Base-by-base conservation (phyloP, 371 early-diverging fungal genomes). In the Parasitella parasitica region DNA sequence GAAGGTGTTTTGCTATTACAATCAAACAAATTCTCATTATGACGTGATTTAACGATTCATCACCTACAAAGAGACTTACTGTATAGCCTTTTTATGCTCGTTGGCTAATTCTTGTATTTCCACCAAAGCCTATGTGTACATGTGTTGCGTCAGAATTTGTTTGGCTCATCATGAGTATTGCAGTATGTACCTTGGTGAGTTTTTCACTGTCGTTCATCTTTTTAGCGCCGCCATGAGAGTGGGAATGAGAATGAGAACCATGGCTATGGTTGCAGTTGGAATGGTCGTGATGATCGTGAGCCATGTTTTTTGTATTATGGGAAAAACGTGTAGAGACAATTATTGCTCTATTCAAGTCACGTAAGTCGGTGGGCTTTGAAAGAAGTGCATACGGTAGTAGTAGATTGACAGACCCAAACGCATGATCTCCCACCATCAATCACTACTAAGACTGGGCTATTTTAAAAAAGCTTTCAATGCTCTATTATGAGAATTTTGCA, bases 261-360 rank as follows among this genome's bases (percentile, higher is more conserved):
- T 69, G 69, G 30, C 64, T 64, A 28, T 69, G 69, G 22, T 48
- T 64, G 24, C 69, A 69, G 61, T 69, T 69, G 22, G 69, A 64
- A 27, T 69, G 69, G 30, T 69, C 69, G 36, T 64, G 64, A 34
- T 68, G 69, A 39, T 69, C 64, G 52, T 69, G 64, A 39, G 62
- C 36, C 64, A 63, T 63, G 15, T 1, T 41, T 16, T 27, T 12
- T 48, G 11, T 32, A 32, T 32, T 32, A 11, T 32, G 6, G 32
- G 32, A 32, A 32, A 32, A 3, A 32, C 6, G 32, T 32, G n/a
- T n/a, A n/a, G 11, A 11, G 32, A 8, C 11, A 32, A 2, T 32
- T 32, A 32, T 32, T 32, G 4, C 4, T 32, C 32, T 32, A 8
- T 32, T 32, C 6, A 32, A 32, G 32, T 32, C 32, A 32, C 32